Evolutionary conservation across 345 rosid species (phyloP).

Genomic region (Eucalyptus guilfoylei): DNA sequence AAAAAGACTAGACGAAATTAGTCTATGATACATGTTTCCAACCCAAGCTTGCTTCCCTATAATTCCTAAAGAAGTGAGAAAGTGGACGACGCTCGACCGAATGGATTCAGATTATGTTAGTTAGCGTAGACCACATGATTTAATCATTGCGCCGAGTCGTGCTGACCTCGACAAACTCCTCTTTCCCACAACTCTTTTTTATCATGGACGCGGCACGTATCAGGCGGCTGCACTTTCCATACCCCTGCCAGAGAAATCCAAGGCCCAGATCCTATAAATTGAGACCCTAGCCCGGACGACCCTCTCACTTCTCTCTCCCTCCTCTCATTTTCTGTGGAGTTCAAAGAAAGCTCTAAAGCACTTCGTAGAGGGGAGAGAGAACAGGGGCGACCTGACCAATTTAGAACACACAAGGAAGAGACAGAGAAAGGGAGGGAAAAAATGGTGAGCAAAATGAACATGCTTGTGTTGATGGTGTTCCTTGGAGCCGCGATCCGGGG

Average conservation of each 20-base stretch:
- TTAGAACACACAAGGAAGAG: conserved; percentile 20
- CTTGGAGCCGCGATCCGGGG: not conserved
- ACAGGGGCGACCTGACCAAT: conserved; percentile 19
- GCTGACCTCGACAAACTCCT: not conserved
- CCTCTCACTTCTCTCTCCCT: not conserved
- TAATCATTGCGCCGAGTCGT: not conserved
- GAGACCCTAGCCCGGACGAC: accelerated
- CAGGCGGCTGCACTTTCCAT: not conserved
- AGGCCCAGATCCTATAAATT: not conserved
- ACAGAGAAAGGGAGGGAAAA: not conserved
- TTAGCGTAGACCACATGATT: not conserved
- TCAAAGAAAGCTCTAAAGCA: not conserved
- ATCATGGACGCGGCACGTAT: not conserved
- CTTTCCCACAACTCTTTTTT: not conserved
- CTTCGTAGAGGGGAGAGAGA: not conserved
- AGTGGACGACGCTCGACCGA: not conserved
- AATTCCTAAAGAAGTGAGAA: not conserved
- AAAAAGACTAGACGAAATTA: not conserved
- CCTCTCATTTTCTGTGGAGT: not conserved
- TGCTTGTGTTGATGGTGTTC: not conserved
- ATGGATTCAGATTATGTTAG: not conserved
- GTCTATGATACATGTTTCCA: not conserved
- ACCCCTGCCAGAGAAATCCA: not conserved
- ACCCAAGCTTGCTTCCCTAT: not conserved
- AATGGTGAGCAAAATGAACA: not conserved